A percentile compares a stretch with the other conserved stretches of the same genome.
phyloP scores from a whole-genome alignment of 495 filamentous ascomycete genomes.

The Neurospora sp. region DNA sequence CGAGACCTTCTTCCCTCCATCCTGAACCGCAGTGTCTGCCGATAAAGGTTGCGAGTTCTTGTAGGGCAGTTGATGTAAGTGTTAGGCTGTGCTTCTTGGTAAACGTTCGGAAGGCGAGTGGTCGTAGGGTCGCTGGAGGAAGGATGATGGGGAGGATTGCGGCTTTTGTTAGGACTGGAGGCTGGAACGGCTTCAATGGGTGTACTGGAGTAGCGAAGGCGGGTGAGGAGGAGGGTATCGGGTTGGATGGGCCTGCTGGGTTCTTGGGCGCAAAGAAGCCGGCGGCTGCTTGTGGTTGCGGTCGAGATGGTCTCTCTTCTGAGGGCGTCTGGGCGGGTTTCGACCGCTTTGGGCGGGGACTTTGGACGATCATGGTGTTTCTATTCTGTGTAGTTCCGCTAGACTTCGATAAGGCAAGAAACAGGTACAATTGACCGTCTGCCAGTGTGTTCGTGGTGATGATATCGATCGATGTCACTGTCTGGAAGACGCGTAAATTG shows the following conservation, averaged over 20 bases:
- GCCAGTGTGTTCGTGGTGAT: background rate
- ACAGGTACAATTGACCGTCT: background rate
- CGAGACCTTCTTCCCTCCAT: constrained; percentile 92
- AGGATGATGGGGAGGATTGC: constrained; percentile 82
- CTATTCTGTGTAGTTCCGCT: background rate
- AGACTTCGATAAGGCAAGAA: no score
- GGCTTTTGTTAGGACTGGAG: constrained; percentile 46
- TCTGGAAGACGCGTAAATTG: constrained; percentile 21
- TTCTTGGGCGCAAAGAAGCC: constrained; percentile 31
- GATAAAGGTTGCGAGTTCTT: constrained; percentile 76
- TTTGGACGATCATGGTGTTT: constrained; percentile 18
- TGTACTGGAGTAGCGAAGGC: constrained; percentile 77
- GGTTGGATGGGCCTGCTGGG: constrained; percentile 23
- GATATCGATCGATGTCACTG: background rate
- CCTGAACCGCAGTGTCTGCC: constrained; percentile 87
- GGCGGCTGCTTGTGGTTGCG: constrained; percentile 17
- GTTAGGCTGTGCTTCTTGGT: constrained; percentile 97
- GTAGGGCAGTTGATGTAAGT: constrained; percentile 76
- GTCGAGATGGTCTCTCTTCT: constrained; percentile 16
- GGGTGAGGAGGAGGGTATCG: constrained; percentile 78
- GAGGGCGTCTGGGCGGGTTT: constrained; percentile 7
- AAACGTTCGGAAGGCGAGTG: constrained; percentile 88
- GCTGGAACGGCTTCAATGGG: constrained; percentile 50
- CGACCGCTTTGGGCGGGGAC: constrained; percentile 12
- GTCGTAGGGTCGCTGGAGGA: constrained; percentile 74